Percentiles rank a stretch among this genome's conserved stretches.
phyloP scores from a whole-genome alignment of 2,329 filamentous ascomycete species.

The Aureobasidium sp. region DNA sequence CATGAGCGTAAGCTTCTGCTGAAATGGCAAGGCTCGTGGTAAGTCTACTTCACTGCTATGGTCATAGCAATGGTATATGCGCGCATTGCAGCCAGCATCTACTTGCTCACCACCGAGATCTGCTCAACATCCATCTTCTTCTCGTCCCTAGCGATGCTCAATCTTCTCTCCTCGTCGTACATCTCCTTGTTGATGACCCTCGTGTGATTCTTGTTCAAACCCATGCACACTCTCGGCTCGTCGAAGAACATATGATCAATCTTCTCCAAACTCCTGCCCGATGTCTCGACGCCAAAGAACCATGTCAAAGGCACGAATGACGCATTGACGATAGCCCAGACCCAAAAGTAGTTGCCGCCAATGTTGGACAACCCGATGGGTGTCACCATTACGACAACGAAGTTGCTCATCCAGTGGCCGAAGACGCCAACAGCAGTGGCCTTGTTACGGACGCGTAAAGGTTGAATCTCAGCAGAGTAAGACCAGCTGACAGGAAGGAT shows the following conservation, averaged over 20 bases:
- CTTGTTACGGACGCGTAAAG: slow-evolving; percentile 42
- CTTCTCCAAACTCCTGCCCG: slow-evolving; percentile 16
- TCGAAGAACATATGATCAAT: slow-evolving; percentile 25
- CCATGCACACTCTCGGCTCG: slow-evolving; percentile 28
- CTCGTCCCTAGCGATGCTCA: slow-evolving; percentile 13
- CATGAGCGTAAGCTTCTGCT: too few relatives aligned
- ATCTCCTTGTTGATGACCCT: slow-evolving; percentile 20
- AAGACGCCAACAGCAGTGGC: slow-evolving; percentile 39
- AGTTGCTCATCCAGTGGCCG: slow-evolving; percentile 33
- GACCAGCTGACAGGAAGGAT: slow-evolving; percentile 35
- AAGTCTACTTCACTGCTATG: too few relatives aligned
- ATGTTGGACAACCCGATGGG: slow-evolving; percentile 17
- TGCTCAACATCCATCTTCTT: slow-evolving; percentile 7
- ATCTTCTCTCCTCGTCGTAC: slow-evolving; percentile 23
- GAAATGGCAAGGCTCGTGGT: too few relatives aligned
- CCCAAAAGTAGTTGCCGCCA: slow-evolving; percentile 16
- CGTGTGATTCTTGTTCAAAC: slow-evolving; percentile 26
- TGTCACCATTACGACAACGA: slow-evolving; percentile 18
- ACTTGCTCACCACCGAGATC: not conserved
- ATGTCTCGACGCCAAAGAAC: slow-evolving; percentile 33
- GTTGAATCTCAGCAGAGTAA: slow-evolving; percentile 44
- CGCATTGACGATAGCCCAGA: slow-evolving; percentile 39
- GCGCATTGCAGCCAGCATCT: too few relatives aligned
- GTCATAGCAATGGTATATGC: too few relatives aligned
- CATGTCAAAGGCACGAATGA: slow-evolving; percentile 18